Percentiles rank a stretch among this genome's conserved stretches.
These are phyloP conservation scores for Arthroderma sp. DNA, from an alignment of 2,329 filamentous ascomycete genomes.

Conservation along the genomic window DNA sequence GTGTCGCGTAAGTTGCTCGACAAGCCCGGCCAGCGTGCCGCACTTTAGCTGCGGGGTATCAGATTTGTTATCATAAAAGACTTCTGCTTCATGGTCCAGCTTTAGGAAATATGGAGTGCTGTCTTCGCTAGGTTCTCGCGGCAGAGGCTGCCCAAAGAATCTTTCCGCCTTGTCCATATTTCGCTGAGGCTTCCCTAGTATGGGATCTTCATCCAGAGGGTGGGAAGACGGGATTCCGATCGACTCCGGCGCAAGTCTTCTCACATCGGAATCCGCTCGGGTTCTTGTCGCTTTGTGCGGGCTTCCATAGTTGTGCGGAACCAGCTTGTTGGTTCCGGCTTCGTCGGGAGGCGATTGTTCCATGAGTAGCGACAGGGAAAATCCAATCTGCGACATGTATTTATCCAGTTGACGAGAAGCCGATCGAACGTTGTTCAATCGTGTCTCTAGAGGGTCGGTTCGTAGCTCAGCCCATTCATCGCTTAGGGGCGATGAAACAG, in stretches of 20 bases:
- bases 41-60: slow-evolving; percentile 67
- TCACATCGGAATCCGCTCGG: slow-evolving; percentile 27
- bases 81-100: slow-evolving; percentile 76
- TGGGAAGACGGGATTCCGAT: slow-evolving; percentile 35
- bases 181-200: slow-evolving; percentile 26
- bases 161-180: slow-evolving; percentile 35
- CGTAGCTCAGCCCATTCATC: slow-evolving; percentile 95
- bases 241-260: slow-evolving; percentile 14
- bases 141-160: slow-evolving; percentile 36
- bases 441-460: slow-evolving; percentile 76
- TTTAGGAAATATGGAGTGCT: slow-evolving; percentile 60
- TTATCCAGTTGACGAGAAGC: slow-evolving; percentile 72
- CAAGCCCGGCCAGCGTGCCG: slow-evolving; percentile 74
- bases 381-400: slow-evolving; percentile 74
- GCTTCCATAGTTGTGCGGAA: slow-evolving; percentile 26
- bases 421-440: slow-evolving; percentile 64
- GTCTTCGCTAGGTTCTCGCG: slow-evolving; percentile 21
- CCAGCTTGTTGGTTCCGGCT: slow-evolving; percentile 32
- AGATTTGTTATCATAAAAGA: slow-evolving; percentile 78
- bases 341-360: slow-evolving; percentile 56
- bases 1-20: slow-evolving; percentile 89
- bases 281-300: slow-evolving; percentile 11
- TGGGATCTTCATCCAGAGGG: slow-evolving; percentile 21
- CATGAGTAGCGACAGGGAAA: slow-evolving; percentile 73
- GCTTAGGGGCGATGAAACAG: slow-evolving; percentile 76